Evolutionary conservation across 495 filamentous ascomycete genomes (phyloP).

Genomic region (Durotheca rogersii): DNA sequence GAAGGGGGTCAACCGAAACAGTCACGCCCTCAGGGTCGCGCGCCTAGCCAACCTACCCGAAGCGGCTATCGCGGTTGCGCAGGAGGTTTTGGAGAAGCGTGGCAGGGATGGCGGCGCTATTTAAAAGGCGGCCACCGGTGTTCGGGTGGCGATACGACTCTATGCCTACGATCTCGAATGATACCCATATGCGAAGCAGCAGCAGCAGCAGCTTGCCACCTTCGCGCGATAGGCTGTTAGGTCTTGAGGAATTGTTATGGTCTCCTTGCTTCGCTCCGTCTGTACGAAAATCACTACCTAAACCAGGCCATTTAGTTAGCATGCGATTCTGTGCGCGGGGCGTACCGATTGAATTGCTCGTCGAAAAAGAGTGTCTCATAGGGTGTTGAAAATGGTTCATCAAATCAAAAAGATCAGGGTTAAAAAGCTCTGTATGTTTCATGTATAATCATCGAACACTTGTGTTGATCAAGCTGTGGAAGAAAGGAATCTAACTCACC

Average conservation of each 20-base stretch:
- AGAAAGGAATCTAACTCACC: conserved; percentile 45
- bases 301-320: too few species aligned
- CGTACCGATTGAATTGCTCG: conserved; percentile 18
- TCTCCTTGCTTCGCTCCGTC: too few species aligned
- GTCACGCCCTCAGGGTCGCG: conserved; percentile 92
- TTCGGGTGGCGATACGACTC: background rate
- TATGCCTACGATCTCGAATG: too few species aligned
- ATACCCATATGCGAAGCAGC: conserved; percentile 13
- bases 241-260: too few species aligned
- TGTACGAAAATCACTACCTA: too few species aligned
- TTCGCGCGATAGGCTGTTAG: too few species aligned
- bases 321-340: conserved; percentile 26
- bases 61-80: conserved; percentile 58
- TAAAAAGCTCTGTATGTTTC: conserved; percentile 58
- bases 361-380: conserved; percentile 48
- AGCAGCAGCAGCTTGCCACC: too few species aligned
- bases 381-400: conserved; percentile 48
- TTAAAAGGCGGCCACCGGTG: background rate
- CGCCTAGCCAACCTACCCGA: conserved; percentile 75
- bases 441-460: conserved; percentile 54
- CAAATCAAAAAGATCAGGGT: conserved; percentile 54
- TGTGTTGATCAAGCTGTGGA: background rate
- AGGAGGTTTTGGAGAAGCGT: conserved; percentile 38
- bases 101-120: background rate
- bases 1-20: conserved; percentile 79